phyloP scores from a whole-genome alignment of 257 asterid genomes.

The Echium plantagineum region DNA sequence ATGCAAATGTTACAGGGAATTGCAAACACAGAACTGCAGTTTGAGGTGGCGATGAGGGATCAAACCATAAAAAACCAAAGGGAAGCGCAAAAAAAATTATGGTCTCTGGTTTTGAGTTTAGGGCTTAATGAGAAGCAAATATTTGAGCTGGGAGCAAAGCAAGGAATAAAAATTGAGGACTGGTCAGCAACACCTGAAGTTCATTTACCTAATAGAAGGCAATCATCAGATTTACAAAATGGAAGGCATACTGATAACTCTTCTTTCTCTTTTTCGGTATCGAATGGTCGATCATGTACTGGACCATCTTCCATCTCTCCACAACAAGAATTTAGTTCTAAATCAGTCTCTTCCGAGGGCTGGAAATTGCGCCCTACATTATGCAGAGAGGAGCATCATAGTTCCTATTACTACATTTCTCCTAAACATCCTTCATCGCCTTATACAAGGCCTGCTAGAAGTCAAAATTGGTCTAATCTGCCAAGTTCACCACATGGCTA shows the following conservation, averaged over 20 bases:
- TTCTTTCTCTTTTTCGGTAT: constrained; percentile 22
- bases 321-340: constrained; percentile 28
- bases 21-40: constrained; percentile 81
- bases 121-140: constrained; percentile 81
- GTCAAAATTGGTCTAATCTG: constrained; percentile 31
- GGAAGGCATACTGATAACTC: constrained; percentile 11
- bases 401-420: constrained; percentile 38
- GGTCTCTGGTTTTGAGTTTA: constrained; percentile 64
- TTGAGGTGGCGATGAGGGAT: constrained; percentile 93
- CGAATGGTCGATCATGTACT: constrained; percentile 17
- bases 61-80: constrained; percentile 73
- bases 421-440: constrained; percentile 33
- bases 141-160: constrained; percentile 49
- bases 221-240: constrained; percentile 24
- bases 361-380: constrained; percentile 24
- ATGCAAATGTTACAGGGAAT: constrained; percentile 47
- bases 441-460: constrained; percentile 10
- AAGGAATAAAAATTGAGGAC: constrained; percentile 62
- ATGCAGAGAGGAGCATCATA: constrained; percentile 41
- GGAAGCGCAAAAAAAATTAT: constrained; percentile 66
- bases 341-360: constrained; percentile 27
- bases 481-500: constrained; percentile 21
- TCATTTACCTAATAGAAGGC: constrained; percentile 25
- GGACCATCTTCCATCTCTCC: constrained; percentile 32
- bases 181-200: constrained; percentile 29